Evolutionary conservation across 345 rosid species (phyloP), one percentile per base, ranked within the genome.

Genomic region (Bruguiera parviflora): DNA sequence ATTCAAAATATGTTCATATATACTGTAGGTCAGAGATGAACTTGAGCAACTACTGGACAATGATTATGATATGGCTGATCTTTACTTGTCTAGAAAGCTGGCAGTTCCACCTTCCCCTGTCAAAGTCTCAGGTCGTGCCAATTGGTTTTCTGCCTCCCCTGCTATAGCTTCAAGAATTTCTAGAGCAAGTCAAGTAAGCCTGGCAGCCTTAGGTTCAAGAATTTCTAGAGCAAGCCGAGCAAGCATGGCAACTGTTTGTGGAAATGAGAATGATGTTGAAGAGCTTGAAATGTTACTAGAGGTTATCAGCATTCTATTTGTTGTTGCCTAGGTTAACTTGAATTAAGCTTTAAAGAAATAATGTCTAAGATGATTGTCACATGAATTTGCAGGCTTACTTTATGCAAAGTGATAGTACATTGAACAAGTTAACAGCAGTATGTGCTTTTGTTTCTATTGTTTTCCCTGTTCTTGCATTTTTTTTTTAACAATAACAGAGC

Each of bases 221-320:
- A 88, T 95, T 76, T 91, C 99, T 8, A 83, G 92, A 75, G 99
- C 98, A 63, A 90, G 99, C 72, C 85, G 88, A 81, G 96, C 85
- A 22, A 90, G 98, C 79, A 46, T 90, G 73, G 85, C 82, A 51
- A 95, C 98, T 6, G 74, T 78, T 67, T 97, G 80, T 65, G 96
- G 89, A 24, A 97, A 95, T 22, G 98, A 92, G 80, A 86, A 90
- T 78, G 98, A 95, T 79, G 99, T 95, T 59, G 98, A 95, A 82
- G 99, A 87, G 84, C 96, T 95, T 78, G 99, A 95, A 84, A 92
- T 95, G 99, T 81, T 95, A 65, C 86, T 92, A 22, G 99, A 95
- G 97, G 97, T 90, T 75, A 25, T 32, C 24, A 22, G 31, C 28
- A 39, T n/a, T 66, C 58, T 64, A 39, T 64, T 72, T 57, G n/a